Base-by-base conservation (phyloP, 805 yeast genomes). In the Pichia gijzeniarum region DNA sequence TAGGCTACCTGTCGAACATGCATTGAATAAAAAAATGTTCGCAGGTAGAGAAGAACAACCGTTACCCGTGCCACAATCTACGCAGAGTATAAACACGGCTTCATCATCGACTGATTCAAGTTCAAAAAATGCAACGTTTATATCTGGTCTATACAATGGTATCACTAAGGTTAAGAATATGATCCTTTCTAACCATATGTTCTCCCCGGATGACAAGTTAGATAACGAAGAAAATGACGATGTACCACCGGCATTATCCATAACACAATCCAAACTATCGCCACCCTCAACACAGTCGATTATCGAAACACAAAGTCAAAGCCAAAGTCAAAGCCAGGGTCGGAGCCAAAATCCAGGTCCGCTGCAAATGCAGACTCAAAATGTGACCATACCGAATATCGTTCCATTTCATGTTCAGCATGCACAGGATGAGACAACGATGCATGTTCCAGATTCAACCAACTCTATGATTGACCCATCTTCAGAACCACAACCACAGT, bases 1-100 rank as follows among this genome's bases (percentile, higher is more conserved):
- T 12, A 39, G 43, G 44, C 28, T 56, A 22, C 50, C 48, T 3
- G 47, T 40, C 9, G 57, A 52, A 36, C 45, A 45, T 19, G 43
- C 38, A 3, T 35, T 45, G 18, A 25, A 32, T 14, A 40, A 22
- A 31, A 22, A 31, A 13, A 16, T 3, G 5, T 5, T 1, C 13
- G 5, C n/a, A 16, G 34, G 14, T 25, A 25, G 16, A 36, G n/a
- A 12, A 36, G 20, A 22, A 14, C 17, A 8, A 18, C 42, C 35
- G 20, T n/a, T 22, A 33, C 20, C 18, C n/a, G 36, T 20, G 17
- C 20, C 21, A 35, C 25, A 38, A 17, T 38, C 41, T 3, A 38
- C 41, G 5, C 41, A 38, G 18, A 25, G 17, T 6, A 25, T 38
- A 7, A 6, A 16, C 13, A 37, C 27, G 18, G 22, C 36, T 12